A percentile compares a stretch with the other conserved stretches of the same genome.
Conservation (phyloP, 129 eudicot species). For the Escallonia herrerae region DNA sequence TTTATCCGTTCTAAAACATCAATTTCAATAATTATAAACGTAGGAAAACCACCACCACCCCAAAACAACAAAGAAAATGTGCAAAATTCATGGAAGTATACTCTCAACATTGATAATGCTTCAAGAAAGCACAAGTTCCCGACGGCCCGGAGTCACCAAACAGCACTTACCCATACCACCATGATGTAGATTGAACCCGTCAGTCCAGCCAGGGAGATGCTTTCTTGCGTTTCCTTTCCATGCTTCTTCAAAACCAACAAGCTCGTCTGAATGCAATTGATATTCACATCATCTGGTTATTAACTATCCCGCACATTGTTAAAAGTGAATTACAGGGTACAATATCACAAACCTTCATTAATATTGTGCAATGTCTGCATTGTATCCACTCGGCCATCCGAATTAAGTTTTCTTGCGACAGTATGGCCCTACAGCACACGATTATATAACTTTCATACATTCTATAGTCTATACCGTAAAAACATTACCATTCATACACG, state of each 20-base stretch:
- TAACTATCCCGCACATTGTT: background rate
- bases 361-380: constrained; percentile 86
- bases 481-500: background rate
- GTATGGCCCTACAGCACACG: constrained; percentile 57
- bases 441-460: background rate
- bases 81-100: no score
- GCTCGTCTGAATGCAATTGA: constrained; percentile 42
- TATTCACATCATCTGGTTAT: constrained; percentile 5
- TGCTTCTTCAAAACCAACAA: constrained; percentile 58
- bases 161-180: constrained; percentile 25
- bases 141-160: background rate
- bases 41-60: no score
- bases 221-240: constrained; percentile 70
- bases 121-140: no score
- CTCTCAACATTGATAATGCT: no score
- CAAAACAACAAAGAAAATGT: no score
- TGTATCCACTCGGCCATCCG: constrained; percentile 73
- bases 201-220: constrained; percentile 65
- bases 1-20: no score
- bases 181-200: constrained; percentile 23
- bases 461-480: background rate
- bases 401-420: constrained; percentile 55
- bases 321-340: background rate
- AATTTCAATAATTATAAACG: no score
- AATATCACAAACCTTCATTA: constrained; percentile 31